A percentile compares a stretch with the other conserved stretches of the same genome.
These are phyloP conservation scores for Kandelia obovata DNA, from an alignment of 345 rosid species.

Conservation along the genomic window DNA sequence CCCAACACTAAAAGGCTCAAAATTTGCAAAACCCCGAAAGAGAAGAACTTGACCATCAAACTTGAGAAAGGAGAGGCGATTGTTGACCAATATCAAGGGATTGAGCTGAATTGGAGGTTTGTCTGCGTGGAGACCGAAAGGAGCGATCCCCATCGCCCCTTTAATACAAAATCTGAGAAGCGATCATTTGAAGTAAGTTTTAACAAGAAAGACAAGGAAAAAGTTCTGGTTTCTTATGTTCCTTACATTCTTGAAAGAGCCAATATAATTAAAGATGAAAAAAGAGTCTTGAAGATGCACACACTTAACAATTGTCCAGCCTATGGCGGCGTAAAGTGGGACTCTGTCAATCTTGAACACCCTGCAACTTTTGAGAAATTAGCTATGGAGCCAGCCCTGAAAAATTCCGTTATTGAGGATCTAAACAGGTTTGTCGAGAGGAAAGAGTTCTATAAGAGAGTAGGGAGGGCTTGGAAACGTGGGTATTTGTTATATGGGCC, in stretches of 20 bases:
- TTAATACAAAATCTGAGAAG: constrained; percentile 10
- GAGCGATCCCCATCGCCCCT: constrained; percentile 13
- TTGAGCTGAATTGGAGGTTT: constrained; percentile 49
- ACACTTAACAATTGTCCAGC: constrained; percentile 25
- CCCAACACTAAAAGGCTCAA: constrained; percentile 42
- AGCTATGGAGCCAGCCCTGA: constrained; percentile 53
- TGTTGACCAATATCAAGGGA: constrained; percentile 38
- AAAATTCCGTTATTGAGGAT: constrained; percentile 41
- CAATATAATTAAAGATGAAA: constrained; percentile 22
- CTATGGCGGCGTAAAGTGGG: constrained; percentile 36
- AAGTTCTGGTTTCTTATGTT: constrained; percentile 40
- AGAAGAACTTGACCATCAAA: constrained; percentile 42
- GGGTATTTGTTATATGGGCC: constrained; percentile 80
- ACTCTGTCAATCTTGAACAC: constrained; percentile 52
- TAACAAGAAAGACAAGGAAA: constrained; percentile 45
- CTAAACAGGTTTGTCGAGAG: constrained; percentile 49
- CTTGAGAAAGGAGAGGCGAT: constrained; percentile 50
- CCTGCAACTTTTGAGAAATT: constrained; percentile 67
- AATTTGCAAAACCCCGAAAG: constrained; percentile 43
- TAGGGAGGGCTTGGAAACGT: constrained; percentile 67
- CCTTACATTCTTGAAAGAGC: constrained; percentile 38
- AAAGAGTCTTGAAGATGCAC: constrained; percentile 47
- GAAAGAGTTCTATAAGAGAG: constrained; percentile 56
- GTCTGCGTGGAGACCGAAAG: constrained; percentile 21
- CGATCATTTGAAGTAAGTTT: constrained; percentile 47